Evolutionary conservation across 257 asterid species (phyloP).

Genomic region (Pogostemon cablin): DNA sequence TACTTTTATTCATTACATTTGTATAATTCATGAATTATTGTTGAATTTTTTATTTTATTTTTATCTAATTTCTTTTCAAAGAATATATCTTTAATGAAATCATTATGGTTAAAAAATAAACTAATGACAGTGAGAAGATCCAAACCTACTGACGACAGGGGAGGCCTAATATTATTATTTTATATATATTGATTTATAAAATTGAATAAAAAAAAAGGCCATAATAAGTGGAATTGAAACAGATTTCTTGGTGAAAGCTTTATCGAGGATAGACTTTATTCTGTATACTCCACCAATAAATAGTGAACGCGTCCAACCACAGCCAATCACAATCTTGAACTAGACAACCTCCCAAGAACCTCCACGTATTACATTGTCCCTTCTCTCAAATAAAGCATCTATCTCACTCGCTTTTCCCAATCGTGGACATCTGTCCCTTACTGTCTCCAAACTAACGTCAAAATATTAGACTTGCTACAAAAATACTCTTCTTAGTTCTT

Average conservation of each 20-base stretch:
- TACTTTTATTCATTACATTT: too few species aligned
- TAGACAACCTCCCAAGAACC: conserved; percentile 29
- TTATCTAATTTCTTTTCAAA: too few species aligned
- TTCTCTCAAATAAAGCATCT: conserved; percentile 15
- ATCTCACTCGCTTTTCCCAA: conserved; percentile 31
- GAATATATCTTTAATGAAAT: neutral
- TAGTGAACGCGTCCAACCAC: conserved; percentile 11
- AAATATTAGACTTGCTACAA: too few species aligned
- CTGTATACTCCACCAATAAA: conserved; percentile 34
- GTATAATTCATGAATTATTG: too few species aligned
- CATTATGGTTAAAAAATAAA: too few species aligned
- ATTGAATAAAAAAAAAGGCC: neutral
- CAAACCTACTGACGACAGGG: neutral
- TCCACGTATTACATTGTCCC: conserved; percentile 32
- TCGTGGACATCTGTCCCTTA: conserved; percentile 16
- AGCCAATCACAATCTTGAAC: conserved; percentile 32
- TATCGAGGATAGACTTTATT: conserved; percentile 28
- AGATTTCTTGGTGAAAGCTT: neutral
- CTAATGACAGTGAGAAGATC: conserved; percentile 10
- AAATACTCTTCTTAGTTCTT: too few species aligned
- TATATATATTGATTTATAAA: neutral
- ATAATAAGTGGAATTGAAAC: conserved; percentile 38
- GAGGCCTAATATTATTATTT: neutral
- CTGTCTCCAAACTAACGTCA: too few species aligned
- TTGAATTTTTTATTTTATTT: too few species aligned